A percentile compares a stretch with the other conserved stretches of the same genome.
phyloP scores from a whole-genome alignment of 768 basidiomycete species.

The Lactarius hengduanensis region DNA sequence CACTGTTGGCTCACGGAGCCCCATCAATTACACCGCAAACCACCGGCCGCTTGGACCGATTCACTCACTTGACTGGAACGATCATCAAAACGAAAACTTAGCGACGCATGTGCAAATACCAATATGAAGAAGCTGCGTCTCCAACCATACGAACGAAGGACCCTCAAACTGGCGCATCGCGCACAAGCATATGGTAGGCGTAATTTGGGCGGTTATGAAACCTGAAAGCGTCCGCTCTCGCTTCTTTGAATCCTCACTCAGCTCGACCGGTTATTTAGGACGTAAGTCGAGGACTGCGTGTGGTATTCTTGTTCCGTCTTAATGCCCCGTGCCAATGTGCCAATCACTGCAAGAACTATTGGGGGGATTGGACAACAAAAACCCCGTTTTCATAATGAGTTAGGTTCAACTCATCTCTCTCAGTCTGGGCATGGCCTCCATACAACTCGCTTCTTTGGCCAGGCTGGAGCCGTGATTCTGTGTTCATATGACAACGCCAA shows the following conservation, averaged over 20 bases:
- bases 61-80: background rate
- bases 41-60: background rate
- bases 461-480: background rate
- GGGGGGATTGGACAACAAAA: background rate
- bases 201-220: constrained; percentile 17
- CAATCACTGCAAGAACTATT: background rate
- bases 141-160: background rate
- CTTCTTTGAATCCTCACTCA: background rate
- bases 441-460: background rate
- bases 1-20: background rate
- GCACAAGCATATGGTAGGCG: constrained; percentile 1
- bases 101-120: background rate
- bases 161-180: background rate
- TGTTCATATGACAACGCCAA: constrained; percentile 8
- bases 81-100: background rate
- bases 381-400: background rate
- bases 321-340: background rate
- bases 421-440: background rate
- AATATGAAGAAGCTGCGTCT: background rate
- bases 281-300: background rate
- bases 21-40: background rate
- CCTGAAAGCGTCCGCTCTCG: background rate
- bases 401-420: background rate
- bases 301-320: background rate
- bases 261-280: background rate